Evolutionary conservation across 345 rosid species (phyloP), one percentile per base, ranked within the genome.

Genomic region (Xanthoceras sorbifolium): DNA sequence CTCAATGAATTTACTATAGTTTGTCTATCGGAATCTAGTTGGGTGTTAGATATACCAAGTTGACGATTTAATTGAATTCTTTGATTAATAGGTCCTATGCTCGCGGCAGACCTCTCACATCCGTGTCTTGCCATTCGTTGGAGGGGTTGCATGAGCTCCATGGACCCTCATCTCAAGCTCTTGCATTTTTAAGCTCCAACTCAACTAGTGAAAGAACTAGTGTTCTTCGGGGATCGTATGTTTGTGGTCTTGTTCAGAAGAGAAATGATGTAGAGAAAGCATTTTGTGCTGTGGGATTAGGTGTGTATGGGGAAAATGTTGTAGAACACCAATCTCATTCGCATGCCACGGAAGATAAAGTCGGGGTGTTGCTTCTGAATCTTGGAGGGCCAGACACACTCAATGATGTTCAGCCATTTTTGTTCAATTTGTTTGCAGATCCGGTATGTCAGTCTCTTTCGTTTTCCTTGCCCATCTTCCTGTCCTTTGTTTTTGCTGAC

Each of bases 341-440:
- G 40, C 84, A 15, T 28, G 84, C 83, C 31, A 75, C 79, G 1
- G 90, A 94, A 64, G 98, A 92, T 31, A 94, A 85, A 76, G 78
- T 91, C 54, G 98, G 97, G 65, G 94, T 95, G 70, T 83, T 91
- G 74, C 97, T 93, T 82, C 84, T 93, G 82, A 95, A 95, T 75
- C 90, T 90, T 73, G 98, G 98, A 83, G 96, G 97, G 18, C 97
- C 96, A 0, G 97, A 93, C 8, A 93, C 94, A 0, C 96, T 93
- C 73, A 73, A 88, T 18, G 98, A 94, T 69, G 98, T 93, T 68
- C 94, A 92, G 26, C 97, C 97, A 0, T 94, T 94, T 84, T 76
- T 94, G 85, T 95, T 83, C 85, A 93, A 96, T 75, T 84, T 93
- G 55, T 96, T 93, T 86, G 97, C 99, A 6, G 99, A 96, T 77